Evolutionary conservation across 306 rosid species (phyloP).

Genomic region (Casuarina cunninghamiana): DNA sequence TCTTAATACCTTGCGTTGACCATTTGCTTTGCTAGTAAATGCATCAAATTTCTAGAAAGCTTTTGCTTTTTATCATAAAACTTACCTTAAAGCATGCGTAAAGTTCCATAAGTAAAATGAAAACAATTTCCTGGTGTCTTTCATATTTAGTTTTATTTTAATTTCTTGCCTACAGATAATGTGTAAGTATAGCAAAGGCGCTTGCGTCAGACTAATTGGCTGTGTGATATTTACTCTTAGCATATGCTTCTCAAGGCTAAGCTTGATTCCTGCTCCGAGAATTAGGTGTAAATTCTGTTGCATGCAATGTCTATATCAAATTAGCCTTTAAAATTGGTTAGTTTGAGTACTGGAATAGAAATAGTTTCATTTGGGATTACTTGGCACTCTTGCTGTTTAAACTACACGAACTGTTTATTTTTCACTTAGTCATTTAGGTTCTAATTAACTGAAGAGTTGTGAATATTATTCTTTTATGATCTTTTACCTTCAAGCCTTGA

Average conservation of each 20-base stretch:
- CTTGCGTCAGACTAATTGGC: background rate
- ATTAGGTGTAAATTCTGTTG: no score
- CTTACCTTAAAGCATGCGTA: background rate
- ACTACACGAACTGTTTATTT: background rate
- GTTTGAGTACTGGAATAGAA: background rate
- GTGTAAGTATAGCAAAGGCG: background rate
- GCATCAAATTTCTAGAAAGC: constrained; percentile 8
- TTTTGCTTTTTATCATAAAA: constrained; percentile 6
- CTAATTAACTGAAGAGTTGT: no score
- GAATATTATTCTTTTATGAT: no score
- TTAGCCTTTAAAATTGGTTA: background rate
- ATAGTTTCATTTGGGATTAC: background rate
- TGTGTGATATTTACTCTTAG: background rate
- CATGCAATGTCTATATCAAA: background rate
- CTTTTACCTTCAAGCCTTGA: background rate
- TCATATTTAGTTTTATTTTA: constrained; percentile 7
- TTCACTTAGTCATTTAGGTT: no score
- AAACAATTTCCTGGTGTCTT: background rate
- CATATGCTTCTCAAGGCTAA: background rate
- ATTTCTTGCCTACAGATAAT: constrained; percentile 5
- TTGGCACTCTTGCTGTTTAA: background rate
- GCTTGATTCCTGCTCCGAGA: background rate
- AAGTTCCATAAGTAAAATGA: background rate
- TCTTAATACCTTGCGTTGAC: constrained; percentile 9
- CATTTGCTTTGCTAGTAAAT: constrained; percentile 19